Evolutionary conservation across 2,329 filamentous ascomycete species (phyloP), one percentile per base, ranked within the genome.

Genomic region (Ophiostoma populinum): DNA sequence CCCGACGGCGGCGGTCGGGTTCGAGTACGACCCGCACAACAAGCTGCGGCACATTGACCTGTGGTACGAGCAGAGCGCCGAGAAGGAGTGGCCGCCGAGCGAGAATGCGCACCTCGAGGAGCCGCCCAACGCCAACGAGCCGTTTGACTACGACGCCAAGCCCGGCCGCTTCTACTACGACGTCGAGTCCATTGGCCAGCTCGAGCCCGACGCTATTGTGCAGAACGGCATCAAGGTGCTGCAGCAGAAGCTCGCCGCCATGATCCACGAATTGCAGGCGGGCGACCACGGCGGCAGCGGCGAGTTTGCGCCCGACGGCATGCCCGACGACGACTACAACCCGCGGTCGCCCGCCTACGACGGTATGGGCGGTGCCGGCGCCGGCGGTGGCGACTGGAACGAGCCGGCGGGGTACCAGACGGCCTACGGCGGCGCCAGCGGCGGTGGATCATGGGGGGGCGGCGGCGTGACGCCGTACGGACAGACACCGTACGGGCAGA

Each of bases 21-120:
- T 98, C 53, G 90, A 98, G 57, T 98, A 98, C 56, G 90, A 98
- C 54, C 90, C 90, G 41, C 80, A 92, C 56, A 98, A 98, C 61
- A 94, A 92, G 59, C 63, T 98, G 45, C 72, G 77, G 45, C 90
- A 98, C 57, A 66, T 90, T 37, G 82, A 92, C 50, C 73, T 92
- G 56, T 98, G 90, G 90, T 94, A 83, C 53, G 90, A 98, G 62
- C 70, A 77, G 46, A 80, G 92, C 56, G 58, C 81, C 2, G 67
- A 70, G 40, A 69, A 74, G 49, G 87, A 94, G 64, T 94, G 86
- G 86, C 92, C 61, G 55, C 75, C 59, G 33, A 25, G 21, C 21
- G 24, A 79, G 57, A 86, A 86, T 49, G 75, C 77, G 16, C 68
- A 73, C 27, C 81, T 78, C 66, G 83, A 92, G 53, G 78, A 85